These are phyloP conservation scores for Glebionis coronaria DNA, from an alignment of 129 eudicot species.

Conservation along the genomic window DNA sequence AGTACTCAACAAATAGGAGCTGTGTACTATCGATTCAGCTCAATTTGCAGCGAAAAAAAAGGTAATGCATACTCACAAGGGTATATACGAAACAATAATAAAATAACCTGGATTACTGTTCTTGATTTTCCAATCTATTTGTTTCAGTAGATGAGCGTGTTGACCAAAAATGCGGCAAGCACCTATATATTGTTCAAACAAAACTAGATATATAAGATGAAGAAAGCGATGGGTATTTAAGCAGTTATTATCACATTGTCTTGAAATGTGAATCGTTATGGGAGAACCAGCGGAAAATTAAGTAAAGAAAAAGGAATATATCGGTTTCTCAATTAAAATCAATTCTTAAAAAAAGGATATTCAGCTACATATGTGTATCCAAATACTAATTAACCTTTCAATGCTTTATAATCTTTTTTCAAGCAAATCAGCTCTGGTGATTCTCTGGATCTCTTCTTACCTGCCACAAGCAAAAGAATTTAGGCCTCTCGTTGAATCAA, in stretches of 20 bases:
- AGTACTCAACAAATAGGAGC: no score
- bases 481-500: no score
- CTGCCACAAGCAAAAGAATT: no score
- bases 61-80: no score
- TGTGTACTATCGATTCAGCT: no score
- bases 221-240: background rate
- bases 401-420: background rate
- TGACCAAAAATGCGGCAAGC: background rate
- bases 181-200: background rate
- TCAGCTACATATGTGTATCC: background rate
- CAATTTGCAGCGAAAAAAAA: no score
- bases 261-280: background rate
- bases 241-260: background rate
- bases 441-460: background rate
- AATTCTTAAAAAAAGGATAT: no score
- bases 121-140: background rate
- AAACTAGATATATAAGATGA: background rate
- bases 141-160: background rate
- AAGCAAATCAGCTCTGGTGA: background rate
- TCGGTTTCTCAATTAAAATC: no score
- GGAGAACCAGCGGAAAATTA: no score
- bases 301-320: no score
- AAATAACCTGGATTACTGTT: background rate
- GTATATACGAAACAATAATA: no score
- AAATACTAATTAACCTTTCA: background rate